Evolutionary conservation across 2,329 filamentous ascomycete genomes (phyloP), one percentile per base, ranked within the genome.

Genomic region (Tolypocladium endophyticum): DNA sequence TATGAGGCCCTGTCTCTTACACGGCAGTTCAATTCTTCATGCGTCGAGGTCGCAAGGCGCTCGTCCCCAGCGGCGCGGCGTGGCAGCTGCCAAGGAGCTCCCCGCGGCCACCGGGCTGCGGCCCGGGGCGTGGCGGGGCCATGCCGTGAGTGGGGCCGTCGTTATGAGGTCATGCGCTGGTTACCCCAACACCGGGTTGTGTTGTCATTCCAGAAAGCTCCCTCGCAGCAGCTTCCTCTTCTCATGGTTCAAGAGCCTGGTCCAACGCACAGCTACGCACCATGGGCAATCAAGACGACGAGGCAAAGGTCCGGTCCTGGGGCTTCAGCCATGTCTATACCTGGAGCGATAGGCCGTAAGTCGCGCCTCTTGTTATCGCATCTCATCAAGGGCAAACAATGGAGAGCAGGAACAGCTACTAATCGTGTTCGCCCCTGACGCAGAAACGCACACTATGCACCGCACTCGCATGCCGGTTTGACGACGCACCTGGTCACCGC

Each of bases 251-350:
- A 9, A n/a, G 2, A 6, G 6, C 18, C 18, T n/a, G 47, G 28
- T n/a, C 7, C 20, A 43, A 14, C 11, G 12, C 18, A 5, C 1
- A n/a, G 20, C 47, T 16, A 33, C 39, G 5, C n/a, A 12, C 59
- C n/a, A 73, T 73, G 72, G 65, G 60, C 33, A 66, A 62, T 30
- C 61, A 67, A 43, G 65, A 68, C 43, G 39, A 7, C 3, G 87
- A 90, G 70, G 73, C 76, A 56, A 76, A 88, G 67, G 87, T 90
- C 33, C 78, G 78, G 41, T 83, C 81, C 1, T 90, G 87, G 87
- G 87, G 87, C 1, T 91, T 90, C 69, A 65, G 70, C 3, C 78
- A 85, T 56, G 86, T 89, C 67, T 89, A 89, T 64, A 89, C 86
- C 3, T 90, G 87, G 87, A 85, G 81, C 9, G 88, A 90, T 71